Conservation (phyloP, 2,329 filamentous ascomycete genomes). For the Pseudogymnoascus sp. region DNA sequence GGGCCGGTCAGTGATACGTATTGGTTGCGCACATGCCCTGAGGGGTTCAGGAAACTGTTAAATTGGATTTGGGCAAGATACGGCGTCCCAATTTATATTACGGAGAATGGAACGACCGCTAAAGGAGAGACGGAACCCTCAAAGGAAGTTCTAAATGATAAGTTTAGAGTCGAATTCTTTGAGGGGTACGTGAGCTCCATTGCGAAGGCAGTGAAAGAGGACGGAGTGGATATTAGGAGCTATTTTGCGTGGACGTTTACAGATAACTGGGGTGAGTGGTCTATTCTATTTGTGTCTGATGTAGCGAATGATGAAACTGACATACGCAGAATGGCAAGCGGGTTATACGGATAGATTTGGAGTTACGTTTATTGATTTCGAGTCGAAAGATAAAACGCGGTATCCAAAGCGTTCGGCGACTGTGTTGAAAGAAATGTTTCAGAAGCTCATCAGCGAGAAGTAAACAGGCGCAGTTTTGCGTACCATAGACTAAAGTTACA, state of each 20-base stretch:
- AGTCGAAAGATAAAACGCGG: constrained; percentile 64
- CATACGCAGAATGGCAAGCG: constrained; percentile 56
- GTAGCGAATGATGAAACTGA: constrained; percentile 61
- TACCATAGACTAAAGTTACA: background rate
- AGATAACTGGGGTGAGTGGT: constrained; percentile 43
- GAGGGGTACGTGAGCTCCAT: constrained; percentile 68
- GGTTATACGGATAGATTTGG: constrained; percentile 83
- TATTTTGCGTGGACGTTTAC: constrained; percentile 85
- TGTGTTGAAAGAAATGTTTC: constrained; percentile 64
- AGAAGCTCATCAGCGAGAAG: constrained; percentile 59
- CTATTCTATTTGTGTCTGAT: constrained; percentile 27
- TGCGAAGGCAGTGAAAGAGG: constrained; percentile 61
- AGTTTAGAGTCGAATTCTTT: constrained; percentile 76
- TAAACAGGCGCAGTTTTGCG: constrained; percentile 21
- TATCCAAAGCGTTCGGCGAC: constrained; percentile 78
- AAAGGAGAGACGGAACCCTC: constrained; percentile 74
- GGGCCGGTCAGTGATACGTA: constrained; percentile 74
- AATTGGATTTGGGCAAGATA: constrained; percentile 75
- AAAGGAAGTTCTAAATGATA: constrained; percentile 65
- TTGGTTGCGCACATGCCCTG: constrained; percentile 73
- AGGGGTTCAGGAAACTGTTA: constrained; percentile 70
- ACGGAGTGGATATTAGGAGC: constrained; percentile 68
- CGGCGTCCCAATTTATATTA: constrained; percentile 71
- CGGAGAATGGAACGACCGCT: constrained; percentile 80
- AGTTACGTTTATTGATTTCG: constrained; percentile 76